Conservation (phyloP, 2,329 filamentous ascomycete species). For the Purpureocillium lavendulum region DNA sequence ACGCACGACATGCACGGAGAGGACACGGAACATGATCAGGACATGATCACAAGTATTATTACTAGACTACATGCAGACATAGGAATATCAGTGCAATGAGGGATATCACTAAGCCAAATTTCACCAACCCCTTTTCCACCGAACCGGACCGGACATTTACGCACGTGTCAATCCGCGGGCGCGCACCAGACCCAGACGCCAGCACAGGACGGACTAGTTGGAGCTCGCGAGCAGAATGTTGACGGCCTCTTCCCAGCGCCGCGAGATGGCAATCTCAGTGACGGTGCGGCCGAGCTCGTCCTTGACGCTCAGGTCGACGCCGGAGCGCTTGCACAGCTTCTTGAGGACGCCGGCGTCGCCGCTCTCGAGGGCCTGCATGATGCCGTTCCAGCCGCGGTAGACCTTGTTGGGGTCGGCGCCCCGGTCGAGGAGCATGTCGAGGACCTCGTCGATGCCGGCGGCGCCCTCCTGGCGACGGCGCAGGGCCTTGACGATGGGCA, state of each 20-base stretch:
- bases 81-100: too few species aligned
- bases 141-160: too few species aligned
- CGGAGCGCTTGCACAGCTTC: conserved; percentile 37
- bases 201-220: too few species aligned
- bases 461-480: conserved; percentile 36
- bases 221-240: conserved; percentile 35
- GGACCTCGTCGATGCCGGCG: conserved; percentile 47
- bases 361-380: conserved; percentile 59
- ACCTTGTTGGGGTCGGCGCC: conserved; percentile 62
- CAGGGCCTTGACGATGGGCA: conserved; percentile 63
- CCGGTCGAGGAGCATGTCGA: conserved; percentile 53
- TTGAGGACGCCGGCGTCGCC: conserved; percentile 47
- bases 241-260: conserved; percentile 51
- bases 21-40: too few species aligned
- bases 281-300: conserved; percentile 48
- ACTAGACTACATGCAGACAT: too few species aligned
- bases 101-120: too few species aligned
- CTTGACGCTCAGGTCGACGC: conserved; percentile 40
- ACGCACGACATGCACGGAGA: too few species aligned
- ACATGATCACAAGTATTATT: too few species aligned
- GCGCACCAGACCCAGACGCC: too few species aligned
- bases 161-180: too few species aligned
- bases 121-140: too few species aligned
- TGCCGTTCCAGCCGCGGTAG: conserved; percentile 57
- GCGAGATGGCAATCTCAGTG: conserved; percentile 47